Percentiles rank a stretch among this genome's conserved stretches.
Evolutionary conservation across 139 green algal genomes (phyloP).

Genomic region (Chlamydomonas applanata): DNA sequence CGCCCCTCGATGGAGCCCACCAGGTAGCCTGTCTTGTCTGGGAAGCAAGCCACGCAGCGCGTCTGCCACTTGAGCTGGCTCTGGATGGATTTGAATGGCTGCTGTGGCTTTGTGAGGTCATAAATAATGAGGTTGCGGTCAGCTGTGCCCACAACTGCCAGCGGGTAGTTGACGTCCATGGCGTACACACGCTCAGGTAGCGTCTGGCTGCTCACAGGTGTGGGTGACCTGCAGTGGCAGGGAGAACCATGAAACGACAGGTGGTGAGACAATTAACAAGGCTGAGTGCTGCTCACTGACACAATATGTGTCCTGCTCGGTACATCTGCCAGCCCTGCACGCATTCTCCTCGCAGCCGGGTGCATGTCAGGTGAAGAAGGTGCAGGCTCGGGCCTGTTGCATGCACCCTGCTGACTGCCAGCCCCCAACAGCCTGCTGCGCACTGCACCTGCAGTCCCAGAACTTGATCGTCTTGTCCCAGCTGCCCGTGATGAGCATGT

Average conservation of each 20-base stretch:
- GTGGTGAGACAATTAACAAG: no score
- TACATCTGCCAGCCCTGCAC: no score
- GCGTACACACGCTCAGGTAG: constrained; percentile 89
- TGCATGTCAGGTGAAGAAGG: no score
- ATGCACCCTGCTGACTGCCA: no score
- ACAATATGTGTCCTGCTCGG: no score
- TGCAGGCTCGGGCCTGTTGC: no score
- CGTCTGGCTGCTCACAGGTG: constrained; percentile 61
- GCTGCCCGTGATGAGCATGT: constrained; percentile 75
- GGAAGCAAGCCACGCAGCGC: constrained; percentile 82
- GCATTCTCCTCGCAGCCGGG: no score
- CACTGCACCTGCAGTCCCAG: constrained; percentile 38
- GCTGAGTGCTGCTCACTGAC: no score
- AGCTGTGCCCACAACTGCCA: constrained; percentile 77
- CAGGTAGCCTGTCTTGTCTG: constrained; percentile 90
- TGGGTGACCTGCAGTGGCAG: constrained; percentile 68
- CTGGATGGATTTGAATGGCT: constrained; percentile 78
- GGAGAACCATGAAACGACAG: constrained; percentile 52
- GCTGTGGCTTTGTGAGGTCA: constrained; percentile 48
- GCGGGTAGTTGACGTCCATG: constrained; percentile 77
- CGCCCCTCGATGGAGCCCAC: constrained; percentile 89
- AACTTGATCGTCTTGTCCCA: constrained; percentile 70
- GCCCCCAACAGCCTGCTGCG: background rate
- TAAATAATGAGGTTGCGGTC: constrained; percentile 74
- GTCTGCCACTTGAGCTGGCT: constrained; percentile 98